These are phyloP conservation scores for Penicilliopsis zonata DNA, from an alignment of 495 filamentous ascomycete genomes.

Conservation along the genomic window DNA sequence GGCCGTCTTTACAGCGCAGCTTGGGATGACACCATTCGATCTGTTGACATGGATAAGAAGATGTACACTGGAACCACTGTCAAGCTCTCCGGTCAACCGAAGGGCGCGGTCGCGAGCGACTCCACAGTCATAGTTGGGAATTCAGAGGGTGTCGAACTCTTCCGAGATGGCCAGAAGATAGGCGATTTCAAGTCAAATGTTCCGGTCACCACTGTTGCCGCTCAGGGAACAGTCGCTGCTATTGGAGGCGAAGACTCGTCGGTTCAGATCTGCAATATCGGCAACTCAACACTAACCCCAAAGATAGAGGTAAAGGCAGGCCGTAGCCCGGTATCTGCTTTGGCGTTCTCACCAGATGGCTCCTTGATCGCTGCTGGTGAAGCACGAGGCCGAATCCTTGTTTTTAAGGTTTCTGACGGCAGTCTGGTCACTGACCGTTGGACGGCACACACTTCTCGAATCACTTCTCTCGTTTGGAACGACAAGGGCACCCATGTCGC, in stretches of 20 bases:
- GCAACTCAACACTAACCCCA: constrained; percentile 32
- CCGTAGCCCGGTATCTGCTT: constrained; percentile 31
- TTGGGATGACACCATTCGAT: constrained; percentile 91
- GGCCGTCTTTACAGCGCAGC: constrained; percentile 69
- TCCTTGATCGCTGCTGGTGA: constrained; percentile 68
- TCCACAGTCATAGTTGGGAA: constrained; percentile 52
- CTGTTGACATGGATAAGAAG: constrained; percentile 48
- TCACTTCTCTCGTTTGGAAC: constrained; percentile 79
- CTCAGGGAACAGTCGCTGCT: constrained; percentile 52
- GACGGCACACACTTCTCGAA: constrained; percentile 82
- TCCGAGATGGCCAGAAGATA: constrained; percentile 42
- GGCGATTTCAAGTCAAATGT: constrained; percentile 50
- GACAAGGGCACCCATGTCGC: constrained; percentile 59
- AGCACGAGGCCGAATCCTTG: constrained; percentile 72
- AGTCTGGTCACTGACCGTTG: constrained; percentile 52
- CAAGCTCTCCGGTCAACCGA: constrained; percentile 50
- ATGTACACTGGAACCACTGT: constrained; percentile 43
- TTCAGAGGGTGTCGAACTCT: constrained; percentile 50
- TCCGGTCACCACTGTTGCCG: constrained; percentile 60
- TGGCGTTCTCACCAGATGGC: constrained; percentile 70
- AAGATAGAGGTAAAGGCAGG: constrained; percentile 30
- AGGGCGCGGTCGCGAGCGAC: constrained; percentile 36
- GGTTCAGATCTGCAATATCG: constrained; percentile 57
- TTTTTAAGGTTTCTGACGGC: constrained; percentile 45
- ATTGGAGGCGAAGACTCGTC: constrained; percentile 61